Conservation (phyloP, 352 stramenopile genomes). For the Phytophthora idaei region DNA sequence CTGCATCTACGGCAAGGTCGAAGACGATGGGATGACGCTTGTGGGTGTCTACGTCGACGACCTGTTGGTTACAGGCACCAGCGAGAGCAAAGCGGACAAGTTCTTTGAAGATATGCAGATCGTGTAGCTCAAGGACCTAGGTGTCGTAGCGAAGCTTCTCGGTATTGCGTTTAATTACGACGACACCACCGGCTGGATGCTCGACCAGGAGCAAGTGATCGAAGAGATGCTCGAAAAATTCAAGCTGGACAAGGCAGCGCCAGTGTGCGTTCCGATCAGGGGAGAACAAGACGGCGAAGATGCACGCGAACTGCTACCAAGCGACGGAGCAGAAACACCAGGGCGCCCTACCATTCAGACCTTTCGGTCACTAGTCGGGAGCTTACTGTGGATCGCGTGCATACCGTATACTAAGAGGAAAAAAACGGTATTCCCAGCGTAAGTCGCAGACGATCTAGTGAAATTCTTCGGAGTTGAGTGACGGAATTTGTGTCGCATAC, state of each 20-base stretch:
- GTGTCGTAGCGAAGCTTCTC: background rate
- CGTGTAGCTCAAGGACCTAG: background rate
- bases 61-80: background rate
- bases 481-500: too few relatives aligned
- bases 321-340: too few relatives aligned
- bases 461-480: too few relatives aligned
- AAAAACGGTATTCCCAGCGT: too few relatives aligned
- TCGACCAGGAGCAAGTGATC: background rate
- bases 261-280: conserved; percentile 6
- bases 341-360: conserved; percentile 13
- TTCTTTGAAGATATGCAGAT: background rate
- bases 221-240: background rate
- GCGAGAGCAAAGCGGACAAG: background rate
- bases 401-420: too few relatives aligned
- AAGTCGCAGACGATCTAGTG: too few relatives aligned
- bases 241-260: background rate
- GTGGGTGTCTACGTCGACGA: too few relatives aligned
- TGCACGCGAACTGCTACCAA: conserved; percentile 10
- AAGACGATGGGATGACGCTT: too few relatives aligned
- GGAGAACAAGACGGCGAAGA: conserved; percentile 1
- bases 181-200: background rate
- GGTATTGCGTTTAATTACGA: background rate
- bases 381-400: conserved; percentile 35
- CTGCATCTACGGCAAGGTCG: conserved; percentile 3
- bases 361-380: conserved; percentile 46